Conservation (phyloP, 225 moss, liverwort and hornwort species). For the Marchantia polymorpha region DNA sequence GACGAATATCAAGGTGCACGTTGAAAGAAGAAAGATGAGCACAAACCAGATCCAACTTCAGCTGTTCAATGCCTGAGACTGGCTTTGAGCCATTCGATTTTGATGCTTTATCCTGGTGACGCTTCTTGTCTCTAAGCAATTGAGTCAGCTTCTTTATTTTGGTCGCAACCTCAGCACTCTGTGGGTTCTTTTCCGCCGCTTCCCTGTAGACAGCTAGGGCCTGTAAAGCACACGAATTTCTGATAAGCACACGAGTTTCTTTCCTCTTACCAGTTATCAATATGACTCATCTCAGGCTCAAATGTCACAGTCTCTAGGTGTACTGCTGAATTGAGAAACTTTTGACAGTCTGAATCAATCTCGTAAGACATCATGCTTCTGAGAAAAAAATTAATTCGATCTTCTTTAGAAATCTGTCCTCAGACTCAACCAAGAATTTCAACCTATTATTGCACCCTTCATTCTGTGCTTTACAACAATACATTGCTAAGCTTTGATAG, state of each 20-base stretch:
- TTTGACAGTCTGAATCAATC: background rate
- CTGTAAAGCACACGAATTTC: constrained; percentile 30
- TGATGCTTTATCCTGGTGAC: constrained; percentile 56
- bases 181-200: constrained; percentile 70
- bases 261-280: background rate
- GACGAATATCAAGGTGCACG: background rate
- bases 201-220: constrained; percentile 75
- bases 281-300: background rate
- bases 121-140: constrained; percentile 85
- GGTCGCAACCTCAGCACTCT: constrained; percentile 74
- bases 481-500: background rate
- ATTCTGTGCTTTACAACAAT: background rate
- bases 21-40: background rate
- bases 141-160: constrained; percentile 90
- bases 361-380: background rate
- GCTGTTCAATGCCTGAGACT: constrained; percentile 47
- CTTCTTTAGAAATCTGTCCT: too few species aligned
- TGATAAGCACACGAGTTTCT: background rate
- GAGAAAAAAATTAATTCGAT: background rate
- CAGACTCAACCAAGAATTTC: background rate
- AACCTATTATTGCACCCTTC: background rate
- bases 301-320: background rate
- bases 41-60: constrained; percentile 66
- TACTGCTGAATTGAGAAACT: background rate
- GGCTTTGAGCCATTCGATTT: constrained; percentile 62